Percentiles rank a stretch among this genome's conserved stretches.
phyloP scores from a whole-genome alignment of 306 rosid genomes.

The Inga leiocalycina region DNA sequence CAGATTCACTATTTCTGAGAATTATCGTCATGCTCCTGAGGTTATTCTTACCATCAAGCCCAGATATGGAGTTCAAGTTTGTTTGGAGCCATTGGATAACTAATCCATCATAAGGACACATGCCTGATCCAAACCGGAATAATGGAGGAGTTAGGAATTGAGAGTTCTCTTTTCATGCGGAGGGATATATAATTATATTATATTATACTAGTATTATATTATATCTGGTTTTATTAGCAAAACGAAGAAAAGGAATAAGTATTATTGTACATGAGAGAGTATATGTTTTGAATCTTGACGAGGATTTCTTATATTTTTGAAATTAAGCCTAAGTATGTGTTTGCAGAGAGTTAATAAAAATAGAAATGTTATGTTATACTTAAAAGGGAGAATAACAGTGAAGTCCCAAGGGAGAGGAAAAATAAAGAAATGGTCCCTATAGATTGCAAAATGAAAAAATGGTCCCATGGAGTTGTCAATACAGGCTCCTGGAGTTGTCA shows the following conservation, averaged over 20 bases:
- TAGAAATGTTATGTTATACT: too few species aligned
- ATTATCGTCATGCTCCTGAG: constrained; percentile 92
- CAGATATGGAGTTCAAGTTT: constrained; percentile 88
- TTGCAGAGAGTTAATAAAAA: background rate
- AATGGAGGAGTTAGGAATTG: background rate
- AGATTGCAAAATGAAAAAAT: too few species aligned
- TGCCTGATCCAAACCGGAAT: background rate
- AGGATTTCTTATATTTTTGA: background rate
- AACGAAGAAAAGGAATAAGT: background rate
- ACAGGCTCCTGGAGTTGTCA: too few species aligned
- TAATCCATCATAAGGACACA: background rate
- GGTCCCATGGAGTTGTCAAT: too few species aligned
- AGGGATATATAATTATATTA: background rate
- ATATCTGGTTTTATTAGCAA: background rate
- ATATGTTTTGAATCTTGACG: background rate
- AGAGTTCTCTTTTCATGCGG: background rate
- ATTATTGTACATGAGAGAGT: background rate
- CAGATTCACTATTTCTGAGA: constrained; percentile 66
- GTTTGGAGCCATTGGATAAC: constrained; percentile 61
- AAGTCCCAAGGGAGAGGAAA: too few species aligned
- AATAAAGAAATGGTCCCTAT: too few species aligned
- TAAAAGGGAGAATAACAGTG: too few species aligned
- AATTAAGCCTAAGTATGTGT: background rate
- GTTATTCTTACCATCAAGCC: constrained; percentile 90
- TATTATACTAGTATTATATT: background rate